Evolutionary conservation across 2,329 filamentous ascomycete species (phyloP), one percentile per base, ranked within the genome.

Genomic region (Fusarium tuaranense): DNA sequence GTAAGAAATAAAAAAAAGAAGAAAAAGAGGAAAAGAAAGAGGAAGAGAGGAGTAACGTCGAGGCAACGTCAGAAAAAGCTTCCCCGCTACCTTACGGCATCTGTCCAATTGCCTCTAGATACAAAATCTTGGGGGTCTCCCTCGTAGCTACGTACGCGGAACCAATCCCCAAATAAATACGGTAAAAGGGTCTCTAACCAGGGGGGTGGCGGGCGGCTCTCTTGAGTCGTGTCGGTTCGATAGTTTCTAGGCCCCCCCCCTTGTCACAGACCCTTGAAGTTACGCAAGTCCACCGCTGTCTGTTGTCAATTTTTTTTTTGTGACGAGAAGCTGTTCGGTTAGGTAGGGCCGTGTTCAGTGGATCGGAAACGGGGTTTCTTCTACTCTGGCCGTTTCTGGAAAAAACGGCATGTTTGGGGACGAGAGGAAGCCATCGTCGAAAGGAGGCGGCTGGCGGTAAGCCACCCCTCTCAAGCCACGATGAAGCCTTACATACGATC

Each of bases 51-150:
- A 61, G 57, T 63, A 68, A 73, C 61, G 70, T 58, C 68, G 61
- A 61, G 63, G 60, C 66, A 68, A 70, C 63, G 67, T 73, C 65
- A 71, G 68, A 72, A 74, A 62, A 65, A 61, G 66, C 44, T 74
- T 73, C 72, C 72, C 72, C 69, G 63, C 72, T 70, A 67, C 67
- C 60, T 61, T 41, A 13, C 58, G 59, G 61, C 59, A 39, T 51
- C 63, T 72, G 67, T 62, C 63, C 63, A 75, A 74, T 74, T 75
- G 65, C 63, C 70, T 75, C 72, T 73, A 58, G 57, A 70, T 51
- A 16, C 44, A 75, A 66, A 66, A 75, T 57, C 67, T 25, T 57
- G 62, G 53, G 20, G 20, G 53, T 10, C 41, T 34, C 57, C 51
- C 46, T 71, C 59, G 69, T 72, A 66, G 67, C 32, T 36, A 58